Conservation (phyloP, 257 asterid genomes). For the Plantago major region DNA sequence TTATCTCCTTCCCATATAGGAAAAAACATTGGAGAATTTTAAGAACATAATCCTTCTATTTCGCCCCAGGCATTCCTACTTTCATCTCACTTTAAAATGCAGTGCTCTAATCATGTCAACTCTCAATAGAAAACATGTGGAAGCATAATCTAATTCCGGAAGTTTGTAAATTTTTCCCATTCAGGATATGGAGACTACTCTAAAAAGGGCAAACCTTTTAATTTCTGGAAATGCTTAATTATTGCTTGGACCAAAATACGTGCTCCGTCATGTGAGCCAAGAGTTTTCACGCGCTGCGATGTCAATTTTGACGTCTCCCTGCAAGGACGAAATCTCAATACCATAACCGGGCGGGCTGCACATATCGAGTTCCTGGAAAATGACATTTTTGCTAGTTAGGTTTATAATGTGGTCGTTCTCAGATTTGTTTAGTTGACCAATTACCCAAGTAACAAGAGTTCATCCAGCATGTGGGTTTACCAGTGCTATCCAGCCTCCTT, state of each 20-base stretch:
- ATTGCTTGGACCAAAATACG: conserved; percentile 90
- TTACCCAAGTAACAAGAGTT: conserved; percentile 1
- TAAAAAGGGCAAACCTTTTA: conserved; percentile 70
- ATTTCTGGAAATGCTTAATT: conserved; percentile 86
- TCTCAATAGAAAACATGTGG: no score
- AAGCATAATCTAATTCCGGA: background rate
- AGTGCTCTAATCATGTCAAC: background rate
- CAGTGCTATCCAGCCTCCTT: conserved; percentile 34
- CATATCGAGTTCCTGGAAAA: conserved; percentile 94
- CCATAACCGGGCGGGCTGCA: conserved; percentile 92
- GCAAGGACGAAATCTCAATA: conserved; percentile 83
- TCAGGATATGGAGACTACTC: conserved; percentile 95
- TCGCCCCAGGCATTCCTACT: conserved; percentile 76
- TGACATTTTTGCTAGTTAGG: conserved; percentile 72
- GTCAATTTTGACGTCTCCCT: conserved; percentile 70
- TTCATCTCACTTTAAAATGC: conserved; percentile 8
- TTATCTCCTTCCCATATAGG: conserved; percentile 40
- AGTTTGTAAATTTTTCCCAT: conserved; percentile 15
- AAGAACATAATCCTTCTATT: conserved; percentile 66
- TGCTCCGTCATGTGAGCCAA: conserved; percentile 69
- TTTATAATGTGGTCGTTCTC: conserved; percentile 96
- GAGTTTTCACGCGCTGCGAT: conserved; percentile 88
- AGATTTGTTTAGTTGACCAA: conserved; percentile 60
- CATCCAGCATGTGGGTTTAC: conserved; percentile 11
- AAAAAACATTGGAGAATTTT: conserved; percentile 84